Conservation (phyloP, 1,284 basidiomycete genomes). For the Phellopilus nigrolimitatus region DNA sequence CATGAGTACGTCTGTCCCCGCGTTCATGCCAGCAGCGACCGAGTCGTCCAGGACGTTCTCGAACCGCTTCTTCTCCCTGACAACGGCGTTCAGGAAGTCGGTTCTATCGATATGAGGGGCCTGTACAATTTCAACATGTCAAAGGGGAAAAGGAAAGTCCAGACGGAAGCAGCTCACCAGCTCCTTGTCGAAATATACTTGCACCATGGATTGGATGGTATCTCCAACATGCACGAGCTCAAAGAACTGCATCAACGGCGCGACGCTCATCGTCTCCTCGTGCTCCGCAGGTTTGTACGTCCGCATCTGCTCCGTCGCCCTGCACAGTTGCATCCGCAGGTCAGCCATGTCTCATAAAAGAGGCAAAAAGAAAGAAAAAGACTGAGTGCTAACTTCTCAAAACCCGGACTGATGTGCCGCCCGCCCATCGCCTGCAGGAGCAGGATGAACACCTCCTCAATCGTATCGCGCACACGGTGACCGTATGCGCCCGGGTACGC, state of each 20-base stretch:
- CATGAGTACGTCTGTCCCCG: slow-evolving; percentile 95
- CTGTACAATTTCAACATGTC: slow-evolving; percentile 34
- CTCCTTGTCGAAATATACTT: slow-evolving; percentile 97
- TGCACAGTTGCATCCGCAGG: slow-evolving; percentile 34
- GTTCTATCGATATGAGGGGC: slow-evolving; percentile 83
- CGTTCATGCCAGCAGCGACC: slow-evolving; percentile 89
- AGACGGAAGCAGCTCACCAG: slow-evolving; percentile 46
- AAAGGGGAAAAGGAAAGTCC: neutral
- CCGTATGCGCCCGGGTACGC: slow-evolving; percentile 83
- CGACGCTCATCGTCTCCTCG: slow-evolving; percentile 72
- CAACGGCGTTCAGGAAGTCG: slow-evolving; percentile 91
- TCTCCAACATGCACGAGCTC: slow-evolving; percentile 97
- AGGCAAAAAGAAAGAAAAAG: neutral
- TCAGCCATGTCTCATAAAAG: slow-evolving; percentile 9
- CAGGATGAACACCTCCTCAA: slow-evolving; percentile 89
- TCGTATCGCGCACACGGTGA: slow-evolving; percentile 77
- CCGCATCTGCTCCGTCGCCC: slow-evolving; percentile 81
- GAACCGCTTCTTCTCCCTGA: slow-evolving; percentile 95
- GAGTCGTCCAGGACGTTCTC: slow-evolving; percentile 90
- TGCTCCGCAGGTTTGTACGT: slow-evolving; percentile 86
- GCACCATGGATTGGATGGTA: slow-evolving; percentile 95
- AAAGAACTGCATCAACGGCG: slow-evolving; percentile 93
- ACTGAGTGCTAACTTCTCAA: slow-evolving; percentile 71
- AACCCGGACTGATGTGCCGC: slow-evolving; percentile 83
- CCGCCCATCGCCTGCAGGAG: slow-evolving; percentile 77